Evolutionary conservation across 1,284 basidiomycete genomes (phyloP).

Genomic region (Rhodotorula sp.): DNA sequence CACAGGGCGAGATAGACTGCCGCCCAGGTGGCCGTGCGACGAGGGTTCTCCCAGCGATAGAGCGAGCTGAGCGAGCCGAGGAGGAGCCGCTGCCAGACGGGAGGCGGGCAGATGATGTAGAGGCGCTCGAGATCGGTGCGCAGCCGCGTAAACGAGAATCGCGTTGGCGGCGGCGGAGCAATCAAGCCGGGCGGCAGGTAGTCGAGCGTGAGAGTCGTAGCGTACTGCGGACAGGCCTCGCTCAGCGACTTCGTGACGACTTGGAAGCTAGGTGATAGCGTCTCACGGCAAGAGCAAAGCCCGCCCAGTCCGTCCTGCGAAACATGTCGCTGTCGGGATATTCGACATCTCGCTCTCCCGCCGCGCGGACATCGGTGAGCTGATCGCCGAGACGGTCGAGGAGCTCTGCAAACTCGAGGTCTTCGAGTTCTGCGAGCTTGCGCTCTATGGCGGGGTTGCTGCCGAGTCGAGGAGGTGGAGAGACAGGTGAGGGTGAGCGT

Average conservation of each 20-base stretch:
- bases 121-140: slow-evolving; percentile 25
- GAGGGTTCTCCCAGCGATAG: slow-evolving; percentile 31
- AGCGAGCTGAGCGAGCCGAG: slow-evolving; percentile 12
- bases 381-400: slow-evolving; percentile 27
- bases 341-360: background rate
- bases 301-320: slow-evolving; percentile 6
- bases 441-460: background rate
- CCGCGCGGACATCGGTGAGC: slow-evolving; percentile 23
- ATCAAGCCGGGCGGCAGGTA: slow-evolving; percentile 16
- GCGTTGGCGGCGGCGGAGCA: background rate
- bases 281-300: slow-evolving; percentile 18
- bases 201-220: background rate
- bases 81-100: slow-evolving; percentile 12
- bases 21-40: background rate
- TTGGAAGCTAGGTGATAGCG: background rate
- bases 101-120: slow-evolving; percentile 30
- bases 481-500: background rate
- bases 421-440: slow-evolving; percentile 31
- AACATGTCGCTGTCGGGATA: slow-evolving; percentile 9
- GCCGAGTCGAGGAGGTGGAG: background rate
- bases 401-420: slow-evolving; percentile 23
- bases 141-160: slow-evolving; percentile 18
- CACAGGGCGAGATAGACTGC: slow-evolving; percentile 21
- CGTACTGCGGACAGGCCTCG: background rate
- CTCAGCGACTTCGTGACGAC: background rate